Evolutionary conservation across 176 grass and related monocot genomes (phyloP), one percentile per base, ranked within the genome.

Genomic region (Elaeis guineensis): DNA sequence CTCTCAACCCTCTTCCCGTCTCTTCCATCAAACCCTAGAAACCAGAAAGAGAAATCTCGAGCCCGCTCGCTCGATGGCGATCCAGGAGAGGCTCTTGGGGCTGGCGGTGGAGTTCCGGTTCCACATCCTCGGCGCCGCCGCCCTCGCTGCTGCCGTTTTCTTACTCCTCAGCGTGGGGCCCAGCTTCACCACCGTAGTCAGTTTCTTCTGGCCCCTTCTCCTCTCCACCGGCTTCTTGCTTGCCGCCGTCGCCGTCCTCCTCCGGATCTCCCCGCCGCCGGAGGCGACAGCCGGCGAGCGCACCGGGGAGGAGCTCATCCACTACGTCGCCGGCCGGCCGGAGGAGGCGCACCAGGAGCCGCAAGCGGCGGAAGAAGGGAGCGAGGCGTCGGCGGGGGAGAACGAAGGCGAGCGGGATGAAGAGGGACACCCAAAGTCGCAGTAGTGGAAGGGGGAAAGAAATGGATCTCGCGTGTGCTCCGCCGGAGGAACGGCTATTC

Each of bases 161-260:
- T 49, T 58, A 16, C 32, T 81, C 39, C 52, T 73, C 5, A 75
- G 63, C 23, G 18, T 64, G 21, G 78, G 72, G 7, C 72, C 78
- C 14, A 75, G 70, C 51, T 39, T 81, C 22, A 51, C 78, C 5
- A 62, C 72, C 19, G 25, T 81, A 7, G 72, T 68, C 0, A 21
- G 17, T 26, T 81, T 81, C 52, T 75, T 81, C 72, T 63, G 78
- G 63, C 78, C 72, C 7, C 78, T 81, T 18, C 65, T 81, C 18
- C 53, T 81, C 25, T 81, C 78, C 9, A 81, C 78, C 5, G 71
- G 66, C 15, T 81, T 81, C 44, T 66, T 81, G 6, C 59, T 81
- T 22, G 50, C 65, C 4, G 64, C 64, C 59, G 51, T 81, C 51
- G 66, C 78, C 65, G 71, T 81, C 19, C 64, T 81, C 58, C 55